Percentiles rank a stretch among this genome's conserved stretches.
Evolutionary conservation across 441 rosid species (phyloP).

Genomic region (Jatropha podagrica): DNA sequence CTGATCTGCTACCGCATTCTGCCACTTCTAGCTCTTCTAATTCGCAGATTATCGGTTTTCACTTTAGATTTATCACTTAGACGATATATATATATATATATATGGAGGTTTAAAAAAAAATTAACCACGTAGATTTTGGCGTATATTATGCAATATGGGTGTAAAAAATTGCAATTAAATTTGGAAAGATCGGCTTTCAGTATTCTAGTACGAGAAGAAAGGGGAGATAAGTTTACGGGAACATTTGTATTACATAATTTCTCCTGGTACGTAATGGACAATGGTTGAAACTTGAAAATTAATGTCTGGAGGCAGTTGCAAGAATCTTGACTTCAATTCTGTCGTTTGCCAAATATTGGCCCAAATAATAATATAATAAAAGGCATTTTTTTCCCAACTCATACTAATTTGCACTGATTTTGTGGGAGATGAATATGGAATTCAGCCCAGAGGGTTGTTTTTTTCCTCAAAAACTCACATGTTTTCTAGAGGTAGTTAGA

Average conservation of each 20-base stretch:
- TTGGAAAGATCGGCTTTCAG: too few relatives aligned
- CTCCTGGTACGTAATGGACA: neutral
- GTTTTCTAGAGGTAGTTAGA: constrained; percentile 21
- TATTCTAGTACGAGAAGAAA: neutral
- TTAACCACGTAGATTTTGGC: too few relatives aligned
- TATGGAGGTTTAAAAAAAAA: too few relatives aligned
- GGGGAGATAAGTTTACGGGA: neutral
- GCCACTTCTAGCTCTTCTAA: too few relatives aligned
- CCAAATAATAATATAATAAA: neutral
- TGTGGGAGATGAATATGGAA: constrained; percentile 19
- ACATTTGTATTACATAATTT: neutral
- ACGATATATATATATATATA: too few relatives aligned
- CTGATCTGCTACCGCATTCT: too few relatives aligned
- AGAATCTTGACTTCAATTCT: constrained; percentile 15
- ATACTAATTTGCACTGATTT: constrained; percentile 28
- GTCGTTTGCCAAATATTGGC: neutral
- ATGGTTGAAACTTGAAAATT: constrained; percentile 7
- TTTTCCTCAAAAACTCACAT: constrained; percentile 5
- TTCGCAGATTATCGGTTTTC: too few relatives aligned
- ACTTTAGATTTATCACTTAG: too few relatives aligned
- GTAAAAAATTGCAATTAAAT: too few relatives aligned
- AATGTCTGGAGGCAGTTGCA: constrained; percentile 14
- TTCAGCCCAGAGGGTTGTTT: constrained; percentile 2
- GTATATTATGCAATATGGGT: too few relatives aligned
- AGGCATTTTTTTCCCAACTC: neutral